Evolutionary conservation across 2,329 filamentous ascomycete genomes (phyloP).

Genomic region (Endothia cerciana): DNA sequence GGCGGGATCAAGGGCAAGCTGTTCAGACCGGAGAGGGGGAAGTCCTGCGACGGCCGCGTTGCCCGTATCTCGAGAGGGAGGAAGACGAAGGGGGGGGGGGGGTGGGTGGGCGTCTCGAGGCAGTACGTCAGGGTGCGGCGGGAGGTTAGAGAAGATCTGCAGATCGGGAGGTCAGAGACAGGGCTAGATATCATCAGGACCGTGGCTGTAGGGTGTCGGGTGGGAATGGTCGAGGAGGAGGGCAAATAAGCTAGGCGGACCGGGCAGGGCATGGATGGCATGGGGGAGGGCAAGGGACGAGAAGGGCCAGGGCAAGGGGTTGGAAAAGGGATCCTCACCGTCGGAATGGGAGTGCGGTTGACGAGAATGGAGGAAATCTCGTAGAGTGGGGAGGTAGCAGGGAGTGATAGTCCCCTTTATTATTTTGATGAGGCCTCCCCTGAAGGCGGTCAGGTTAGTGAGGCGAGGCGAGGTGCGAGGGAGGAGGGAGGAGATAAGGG

Average conservation of each 20-base stretch:
- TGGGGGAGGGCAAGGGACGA: conserved; percentile 6
- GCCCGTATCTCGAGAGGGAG: neutral
- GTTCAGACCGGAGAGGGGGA: conserved; percentile 1
- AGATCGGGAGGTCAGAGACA: conserved; percentile 22
- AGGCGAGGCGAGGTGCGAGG: conserved; percentile 22
- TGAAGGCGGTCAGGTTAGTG: conserved; percentile 29
- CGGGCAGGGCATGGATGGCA: neutral
- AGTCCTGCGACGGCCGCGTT: conserved; percentile 2
- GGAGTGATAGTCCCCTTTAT: conserved; percentile 29
- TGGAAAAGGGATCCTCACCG: conserved; percentile 28
- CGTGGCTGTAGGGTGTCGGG: conserved; percentile 12
- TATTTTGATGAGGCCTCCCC: conserved; percentile 29
- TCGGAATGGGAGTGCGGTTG: conserved; percentile 20
- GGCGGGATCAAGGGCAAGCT: conserved; percentile 17
- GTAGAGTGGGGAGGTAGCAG: conserved; percentile 29
- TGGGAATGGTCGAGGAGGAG: conserved; percentile 12
- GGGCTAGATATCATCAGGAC: conserved; percentile 11
- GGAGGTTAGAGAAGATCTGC: conserved; percentile 21
- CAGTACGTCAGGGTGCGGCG: conserved; percentile 13
- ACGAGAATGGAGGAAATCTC: conserved; percentile 29
- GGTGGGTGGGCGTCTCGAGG: conserved; percentile 8
- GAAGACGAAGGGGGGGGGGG: neutral
- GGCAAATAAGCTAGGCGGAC: neutral
- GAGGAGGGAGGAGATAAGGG: conserved; percentile 5
- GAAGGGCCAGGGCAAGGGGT: conserved; percentile 19